A percentile compares a stretch with the other conserved stretches of the same genome.
Evolutionary conservation across 352 stramenopile genomes (phyloP).

Genomic region (Phytophthora capsici): DNA sequence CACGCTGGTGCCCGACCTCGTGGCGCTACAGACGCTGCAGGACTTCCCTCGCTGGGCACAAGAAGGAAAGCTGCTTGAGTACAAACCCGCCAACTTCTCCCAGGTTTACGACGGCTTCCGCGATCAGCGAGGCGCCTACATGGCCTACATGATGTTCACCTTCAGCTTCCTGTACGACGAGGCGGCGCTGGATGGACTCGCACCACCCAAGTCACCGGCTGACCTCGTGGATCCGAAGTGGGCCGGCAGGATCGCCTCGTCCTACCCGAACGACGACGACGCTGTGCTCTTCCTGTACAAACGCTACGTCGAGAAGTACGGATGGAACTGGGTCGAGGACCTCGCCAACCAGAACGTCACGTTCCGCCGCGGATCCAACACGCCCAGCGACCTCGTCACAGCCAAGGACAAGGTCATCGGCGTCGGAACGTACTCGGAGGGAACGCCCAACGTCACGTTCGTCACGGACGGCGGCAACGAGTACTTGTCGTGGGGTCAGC

Average conservation of each 20-base stretch:
- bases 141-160: constrained; percentile 39
- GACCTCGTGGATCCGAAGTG: constrained; percentile 46
- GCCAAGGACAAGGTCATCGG: constrained; percentile 39
- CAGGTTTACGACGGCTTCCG: constrained; percentile 50
- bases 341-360: constrained; percentile 43
- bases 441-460: constrained; percentile 27
- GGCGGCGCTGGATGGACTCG: constrained; percentile 16
- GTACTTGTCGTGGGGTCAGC: constrained; percentile 53
- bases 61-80: constrained; percentile 45
- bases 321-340: constrained; percentile 36
- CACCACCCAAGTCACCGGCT: constrained; percentile 16
- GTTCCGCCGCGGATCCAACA: constrained; percentile 41
- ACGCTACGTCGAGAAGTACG: constrained; percentile 34
- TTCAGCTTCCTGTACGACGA: constrained; percentile 48
- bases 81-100: constrained; percentile 57
- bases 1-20: constrained; percentile 45
- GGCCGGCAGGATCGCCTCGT: constrained; percentile 48
- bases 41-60: constrained; percentile 50
- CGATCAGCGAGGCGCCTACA: constrained; percentile 34
- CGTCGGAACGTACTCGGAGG: constrained; percentile 15
- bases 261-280: constrained; percentile 60
- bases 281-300: constrained; percentile 39
- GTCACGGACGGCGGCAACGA: constrained; percentile 23
- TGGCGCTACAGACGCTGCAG: constrained; percentile 56
- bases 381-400: constrained; percentile 14